These are phyloP conservation scores for Moelleriella libera DNA, from an alignment of 2,329 filamentous ascomycete species.

Conservation along the genomic window DNA sequence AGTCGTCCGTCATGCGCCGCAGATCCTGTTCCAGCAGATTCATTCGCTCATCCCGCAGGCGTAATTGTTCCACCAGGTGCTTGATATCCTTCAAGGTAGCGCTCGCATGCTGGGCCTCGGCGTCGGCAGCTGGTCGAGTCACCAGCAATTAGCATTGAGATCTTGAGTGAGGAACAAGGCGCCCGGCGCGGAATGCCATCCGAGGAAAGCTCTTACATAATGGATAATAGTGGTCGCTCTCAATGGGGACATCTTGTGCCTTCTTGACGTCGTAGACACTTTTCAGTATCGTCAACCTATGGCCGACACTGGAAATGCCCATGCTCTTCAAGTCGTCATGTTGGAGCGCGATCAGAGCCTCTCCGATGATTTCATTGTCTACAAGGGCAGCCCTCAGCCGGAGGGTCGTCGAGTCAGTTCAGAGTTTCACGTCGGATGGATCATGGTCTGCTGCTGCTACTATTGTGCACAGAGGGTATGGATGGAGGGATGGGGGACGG, in stretches of 20 bases:
- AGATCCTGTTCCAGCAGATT: conserved; percentile 71
- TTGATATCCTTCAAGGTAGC: conserved; percentile 91
- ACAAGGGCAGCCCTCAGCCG: conserved; percentile 3
- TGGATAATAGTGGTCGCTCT: conserved; percentile 87
- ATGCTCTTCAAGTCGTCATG: conserved; percentile 94
- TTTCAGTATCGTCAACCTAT: conserved; percentile 88
- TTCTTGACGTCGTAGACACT: conserved; percentile 94
- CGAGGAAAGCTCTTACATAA: conserved; percentile 44
- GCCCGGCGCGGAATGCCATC: not conserved
- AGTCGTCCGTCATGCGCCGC: conserved; percentile 74
- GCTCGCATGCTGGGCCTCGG: conserved; percentile 68
- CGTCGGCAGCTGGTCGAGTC: conserved; percentile 60
- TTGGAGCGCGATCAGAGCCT: conserved; percentile 74
- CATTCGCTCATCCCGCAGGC: conserved; percentile 82
- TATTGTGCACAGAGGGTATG: no score
- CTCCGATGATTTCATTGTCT: conserved; percentile 93
- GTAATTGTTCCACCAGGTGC: conserved; percentile 77
- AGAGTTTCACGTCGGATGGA: not conserved
- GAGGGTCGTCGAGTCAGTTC: conserved; percentile 7
- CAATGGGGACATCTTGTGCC: conserved; percentile 79
- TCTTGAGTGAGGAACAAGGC: no score
- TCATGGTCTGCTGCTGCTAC: no score
- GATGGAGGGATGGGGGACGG: not conserved
- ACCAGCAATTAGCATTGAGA: conserved; percentile 2
- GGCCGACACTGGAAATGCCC: conserved; percentile 83